These are phyloP conservation scores for Prinsepia uniflora DNA, from an alignment of 306 rosid genomes.

Conservation along the genomic window DNA sequence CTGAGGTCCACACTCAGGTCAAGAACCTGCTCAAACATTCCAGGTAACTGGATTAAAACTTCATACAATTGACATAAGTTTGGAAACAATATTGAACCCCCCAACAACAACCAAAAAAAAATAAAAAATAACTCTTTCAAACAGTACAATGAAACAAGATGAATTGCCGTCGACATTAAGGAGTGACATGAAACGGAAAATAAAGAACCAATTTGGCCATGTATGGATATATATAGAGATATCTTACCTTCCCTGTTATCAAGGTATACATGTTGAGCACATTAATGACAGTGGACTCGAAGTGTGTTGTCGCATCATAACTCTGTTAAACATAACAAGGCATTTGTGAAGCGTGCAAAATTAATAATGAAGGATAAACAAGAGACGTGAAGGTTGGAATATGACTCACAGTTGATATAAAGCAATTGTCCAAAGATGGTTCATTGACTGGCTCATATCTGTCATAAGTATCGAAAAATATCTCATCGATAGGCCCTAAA, in stretches of 20 bases:
- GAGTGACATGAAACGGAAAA: conserved; percentile 10
- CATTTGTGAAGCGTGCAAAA: neutral
- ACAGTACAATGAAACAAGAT: neutral
- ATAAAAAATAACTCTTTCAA: neutral
- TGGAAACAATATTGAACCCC: neutral
- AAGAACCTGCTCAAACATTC: conserved; percentile 49
- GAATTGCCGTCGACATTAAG: neutral
- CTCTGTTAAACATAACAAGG: conserved; percentile 53
- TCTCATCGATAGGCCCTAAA: conserved; percentile 86
- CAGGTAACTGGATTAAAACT: neutral
- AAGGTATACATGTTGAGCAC: conserved; percentile 92
- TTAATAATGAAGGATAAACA: neutral
- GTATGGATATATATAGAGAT: conserved; percentile 13
- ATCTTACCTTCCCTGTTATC: conserved; percentile 86
- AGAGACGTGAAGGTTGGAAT: neutral
- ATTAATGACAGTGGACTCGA: conserved; percentile 81
- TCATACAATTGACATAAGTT: neutral
- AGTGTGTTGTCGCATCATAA: conserved; percentile 95
- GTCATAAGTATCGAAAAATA: conserved; percentile 80
- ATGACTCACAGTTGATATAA: conserved; percentile 70
- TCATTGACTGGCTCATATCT: conserved; percentile 91
- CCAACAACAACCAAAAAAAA: too few relatives aligned
- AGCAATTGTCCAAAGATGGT: conserved; percentile 85
- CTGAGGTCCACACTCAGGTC: conserved; percentile 94
- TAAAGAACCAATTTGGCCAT: conserved; percentile 7